Percentiles rank a stretch among this genome's conserved stretches.
Evolutionary conservation across 139 green algal genomes (phyloP).

Genomic region (Raphidocelis subcapitata): DNA sequence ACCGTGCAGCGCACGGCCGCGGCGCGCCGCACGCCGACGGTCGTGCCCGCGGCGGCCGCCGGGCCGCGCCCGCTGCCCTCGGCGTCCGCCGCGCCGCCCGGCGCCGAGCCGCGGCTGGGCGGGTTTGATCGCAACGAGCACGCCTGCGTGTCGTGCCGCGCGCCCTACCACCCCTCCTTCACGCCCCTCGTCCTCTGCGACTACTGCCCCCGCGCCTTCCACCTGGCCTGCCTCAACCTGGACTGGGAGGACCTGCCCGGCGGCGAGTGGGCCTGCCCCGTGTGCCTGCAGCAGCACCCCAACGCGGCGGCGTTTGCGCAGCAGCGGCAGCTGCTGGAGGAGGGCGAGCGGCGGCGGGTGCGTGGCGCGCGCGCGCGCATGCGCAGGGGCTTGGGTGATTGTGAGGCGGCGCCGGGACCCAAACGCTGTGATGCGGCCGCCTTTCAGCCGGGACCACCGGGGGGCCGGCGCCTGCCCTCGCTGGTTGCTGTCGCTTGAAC

Average conservation of each 20-base stretch:
- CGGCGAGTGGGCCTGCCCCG: slow-evolving; percentile 44
- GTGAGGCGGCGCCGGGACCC: too few relatives aligned
- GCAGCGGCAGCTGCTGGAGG: neutral
- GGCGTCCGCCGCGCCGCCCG: neutral
- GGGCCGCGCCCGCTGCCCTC: neutral
- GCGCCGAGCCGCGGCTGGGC: slow-evolving; percentile 18
- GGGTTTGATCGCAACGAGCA: slow-evolving; percentile 29
- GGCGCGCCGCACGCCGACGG: neutral
- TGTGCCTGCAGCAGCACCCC: slow-evolving; percentile 14
- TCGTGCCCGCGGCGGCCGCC: neutral
- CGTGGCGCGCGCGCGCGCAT: too few relatives aligned
- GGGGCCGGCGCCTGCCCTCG: too few relatives aligned
- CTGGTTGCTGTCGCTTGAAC: too few relatives aligned
- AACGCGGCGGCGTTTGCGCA: neutral
- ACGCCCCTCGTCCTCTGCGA: slow-evolving; percentile 51
- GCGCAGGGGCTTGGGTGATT: too few relatives aligned
- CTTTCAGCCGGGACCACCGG: too few relatives aligned
- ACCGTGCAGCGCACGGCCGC: neutral
- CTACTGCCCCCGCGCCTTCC: slow-evolving; percentile 50
- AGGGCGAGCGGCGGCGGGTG: too few relatives aligned
- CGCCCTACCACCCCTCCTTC: slow-evolving; percentile 35
- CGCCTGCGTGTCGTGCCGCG: slow-evolving; percentile 29
- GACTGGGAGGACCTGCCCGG: slow-evolving; percentile 37
- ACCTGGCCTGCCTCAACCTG: slow-evolving; percentile 49
- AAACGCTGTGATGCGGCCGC: too few relatives aligned